Percentiles rank a stretch among this genome's conserved stretches.
Evolutionary conservation across 1,139 yeast genomes (phyloP).

Genomic region (Nakaseomyces glabratus): DNA sequence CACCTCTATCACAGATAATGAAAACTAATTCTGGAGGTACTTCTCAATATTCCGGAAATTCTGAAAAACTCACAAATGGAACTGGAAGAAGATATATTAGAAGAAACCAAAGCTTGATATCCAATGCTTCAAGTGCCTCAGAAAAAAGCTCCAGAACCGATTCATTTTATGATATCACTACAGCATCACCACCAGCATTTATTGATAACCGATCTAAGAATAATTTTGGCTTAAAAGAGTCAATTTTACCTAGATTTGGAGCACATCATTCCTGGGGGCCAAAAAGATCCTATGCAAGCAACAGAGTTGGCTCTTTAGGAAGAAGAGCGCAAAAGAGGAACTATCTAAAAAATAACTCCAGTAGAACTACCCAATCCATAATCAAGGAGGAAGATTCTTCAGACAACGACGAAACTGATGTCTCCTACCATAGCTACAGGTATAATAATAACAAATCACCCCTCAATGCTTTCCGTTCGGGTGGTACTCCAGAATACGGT

Average conservation of each 20-base stretch:
- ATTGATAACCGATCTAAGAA: slow-evolving; percentile 18
- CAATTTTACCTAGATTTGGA: slow-evolving; percentile 25
- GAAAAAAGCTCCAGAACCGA: slow-evolving; percentile 36
- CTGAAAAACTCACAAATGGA: slow-evolving; percentile 9
- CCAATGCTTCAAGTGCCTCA: slow-evolving; percentile 36
- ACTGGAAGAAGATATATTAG: slow-evolving; percentile 18
- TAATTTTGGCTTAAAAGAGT: slow-evolving; percentile 19
- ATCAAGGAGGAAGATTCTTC: slow-evolving; percentile 29
- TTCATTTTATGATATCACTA: slow-evolving; percentile 35
- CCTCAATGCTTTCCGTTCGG: neutral
- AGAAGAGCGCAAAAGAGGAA: slow-evolving; percentile 24
- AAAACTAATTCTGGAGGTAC: slow-evolving; percentile 13
- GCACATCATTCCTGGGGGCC: slow-evolving; percentile 23
- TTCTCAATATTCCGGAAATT: slow-evolving; percentile 14
- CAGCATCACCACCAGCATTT: slow-evolving; percentile 24
- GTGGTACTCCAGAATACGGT: neutral
- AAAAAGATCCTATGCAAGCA: slow-evolving; percentile 39
- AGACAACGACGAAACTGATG: slow-evolving; percentile 20
- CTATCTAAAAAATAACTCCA: slow-evolving; percentile 14
- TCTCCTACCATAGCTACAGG: slow-evolving; percentile 7
- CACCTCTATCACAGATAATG: slow-evolving; percentile 12
- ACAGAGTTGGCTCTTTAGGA: slow-evolving; percentile 26
- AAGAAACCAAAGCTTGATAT: slow-evolving; percentile 33
- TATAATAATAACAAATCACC: slow-evolving; percentile 3
- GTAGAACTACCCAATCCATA: slow-evolving; percentile 23